Conservation (phyloP, 768 basidiomycete genomes). For the Mycena haematopus region DNA sequence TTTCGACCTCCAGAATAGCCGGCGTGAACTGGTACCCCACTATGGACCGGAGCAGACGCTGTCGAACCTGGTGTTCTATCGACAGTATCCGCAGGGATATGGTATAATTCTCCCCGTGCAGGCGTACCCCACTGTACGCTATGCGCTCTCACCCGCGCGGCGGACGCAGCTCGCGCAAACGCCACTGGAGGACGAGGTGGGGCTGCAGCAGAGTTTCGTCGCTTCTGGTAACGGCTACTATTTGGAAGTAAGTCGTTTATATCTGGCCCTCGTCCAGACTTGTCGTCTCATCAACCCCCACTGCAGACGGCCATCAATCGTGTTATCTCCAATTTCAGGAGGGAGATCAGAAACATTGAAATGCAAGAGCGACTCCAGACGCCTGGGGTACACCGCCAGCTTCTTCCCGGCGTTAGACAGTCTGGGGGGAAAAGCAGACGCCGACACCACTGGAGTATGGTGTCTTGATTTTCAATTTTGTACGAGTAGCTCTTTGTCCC, state of each 20-base stretch:
- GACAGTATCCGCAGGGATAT: constrained; percentile 4
- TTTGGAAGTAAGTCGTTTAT: constrained; percentile 18
- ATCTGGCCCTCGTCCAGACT: neutral
- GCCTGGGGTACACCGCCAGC: neutral
- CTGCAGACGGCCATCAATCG: constrained; percentile 16
- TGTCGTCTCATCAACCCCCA: neutral
- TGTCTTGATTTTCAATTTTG: neutral
- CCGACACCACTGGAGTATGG: constrained; percentile 18
- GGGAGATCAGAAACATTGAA: constrained; percentile 16
- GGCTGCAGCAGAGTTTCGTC: constrained; percentile 21
- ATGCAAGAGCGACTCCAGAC: constrained; percentile 9
- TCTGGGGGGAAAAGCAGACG: neutral
- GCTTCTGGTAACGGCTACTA: constrained; percentile 11
- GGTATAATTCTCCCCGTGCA: constrained; percentile 20
- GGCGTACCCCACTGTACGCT: neutral
- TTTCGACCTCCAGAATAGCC: constrained; percentile 25
- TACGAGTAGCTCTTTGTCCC: neutral
- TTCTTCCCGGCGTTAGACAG: neutral
- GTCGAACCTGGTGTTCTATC: constrained; percentile 25
- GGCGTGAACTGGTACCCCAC: constrained; percentile 16
- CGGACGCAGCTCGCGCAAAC: constrained; percentile 13
- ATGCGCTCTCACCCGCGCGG: neutral
- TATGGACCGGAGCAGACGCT: constrained; percentile 18
- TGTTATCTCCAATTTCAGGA: constrained; percentile 14
- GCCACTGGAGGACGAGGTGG: constrained; percentile 15